Percentiles rank a stretch among this genome's conserved stretches.
These are phyloP conservation scores for Diaporthe eres DNA, from an alignment of 2,329 filamentous ascomycete genomes.

Conservation along the genomic window DNA sequence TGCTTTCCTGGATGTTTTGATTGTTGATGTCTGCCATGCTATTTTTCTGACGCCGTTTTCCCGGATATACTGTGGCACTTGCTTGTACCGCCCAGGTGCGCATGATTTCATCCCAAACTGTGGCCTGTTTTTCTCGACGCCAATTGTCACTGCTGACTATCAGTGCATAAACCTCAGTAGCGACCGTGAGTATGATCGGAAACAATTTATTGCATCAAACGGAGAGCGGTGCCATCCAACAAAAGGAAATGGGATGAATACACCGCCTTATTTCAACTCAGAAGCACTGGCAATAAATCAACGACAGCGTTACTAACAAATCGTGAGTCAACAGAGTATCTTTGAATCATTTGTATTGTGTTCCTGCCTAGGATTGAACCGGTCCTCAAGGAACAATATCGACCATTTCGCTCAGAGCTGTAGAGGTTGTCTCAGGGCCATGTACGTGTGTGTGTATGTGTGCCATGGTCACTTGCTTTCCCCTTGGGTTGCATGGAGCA, in stretches of 20 bases:
- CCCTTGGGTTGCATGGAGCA: constrained; percentile 1
- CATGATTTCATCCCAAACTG: neutral
- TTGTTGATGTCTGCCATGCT: neutral
- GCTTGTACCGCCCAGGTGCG: neutral
- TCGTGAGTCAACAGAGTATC: neutral
- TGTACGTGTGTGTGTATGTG: neutral
- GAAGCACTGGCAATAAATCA: neutral
- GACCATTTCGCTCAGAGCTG: neutral
- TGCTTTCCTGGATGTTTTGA: neutral
- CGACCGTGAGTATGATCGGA: neutral
- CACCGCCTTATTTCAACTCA: neutral
- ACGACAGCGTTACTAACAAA: neutral
- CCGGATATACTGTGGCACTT: neutral
- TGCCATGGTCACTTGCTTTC: neutral
- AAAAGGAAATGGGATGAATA: neutral
- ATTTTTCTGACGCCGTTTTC: neutral
- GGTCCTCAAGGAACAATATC: constrained; percentile 19
- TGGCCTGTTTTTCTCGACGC: neutral
- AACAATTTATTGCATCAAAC: neutral
- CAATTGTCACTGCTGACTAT: too few relatives aligned
- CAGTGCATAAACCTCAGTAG: too few relatives aligned
- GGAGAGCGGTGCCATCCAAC: neutral
- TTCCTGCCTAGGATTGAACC: constrained; percentile 38
- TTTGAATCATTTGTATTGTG: constrained; percentile 39
- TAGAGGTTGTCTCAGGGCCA: constrained; percentile 2